Evolutionary conservation across 139 green algal species (phyloP).

Genomic region (Chlorella sp.): DNA sequence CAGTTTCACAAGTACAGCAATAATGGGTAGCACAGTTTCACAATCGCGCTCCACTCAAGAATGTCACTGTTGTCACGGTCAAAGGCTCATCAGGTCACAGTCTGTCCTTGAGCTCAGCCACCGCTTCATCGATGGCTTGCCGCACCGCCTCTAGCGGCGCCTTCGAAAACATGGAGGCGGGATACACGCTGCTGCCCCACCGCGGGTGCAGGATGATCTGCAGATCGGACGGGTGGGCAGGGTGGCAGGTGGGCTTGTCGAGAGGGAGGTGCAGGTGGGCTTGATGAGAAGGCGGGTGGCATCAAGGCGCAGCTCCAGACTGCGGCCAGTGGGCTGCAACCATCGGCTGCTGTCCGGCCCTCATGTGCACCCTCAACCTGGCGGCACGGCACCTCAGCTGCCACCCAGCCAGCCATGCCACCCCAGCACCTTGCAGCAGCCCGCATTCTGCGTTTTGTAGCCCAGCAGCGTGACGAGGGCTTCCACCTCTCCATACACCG

Average conservation of each 20-base stretch:
- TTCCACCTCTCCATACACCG: conserved; percentile 91
- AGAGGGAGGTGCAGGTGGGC: neutral
- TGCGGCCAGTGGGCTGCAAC: too few species aligned
- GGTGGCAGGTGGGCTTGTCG: neutral
- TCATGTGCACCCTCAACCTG: too few species aligned
- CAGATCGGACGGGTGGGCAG: neutral
- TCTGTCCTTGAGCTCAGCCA: conserved; percentile 16
- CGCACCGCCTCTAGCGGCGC: conserved; percentile 52
- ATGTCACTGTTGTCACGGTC: neutral
- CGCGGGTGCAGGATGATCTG: conserved; percentile 87
- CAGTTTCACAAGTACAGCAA: neutral
- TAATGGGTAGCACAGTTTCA: neutral
- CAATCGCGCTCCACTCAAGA: too few species aligned
- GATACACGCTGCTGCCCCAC: conserved; percentile 94
- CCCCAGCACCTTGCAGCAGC: conserved; percentile 81
- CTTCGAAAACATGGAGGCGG: conserved; percentile 89
- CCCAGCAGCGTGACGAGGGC: conserved; percentile 68
- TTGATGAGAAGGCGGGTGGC: neutral
- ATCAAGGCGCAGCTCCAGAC: neutral
- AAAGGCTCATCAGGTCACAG: neutral
- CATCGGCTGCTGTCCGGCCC: too few species aligned
- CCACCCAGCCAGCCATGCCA: too few species aligned
- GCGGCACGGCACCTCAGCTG: too few species aligned
- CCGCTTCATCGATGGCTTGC: conserved; percentile 2
- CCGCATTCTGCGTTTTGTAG: conserved; percentile 74